These are phyloP conservation scores for Fraxinus sp. DNA, from an alignment of 305 asterid genomes.

Conservation along the genomic window DNA sequence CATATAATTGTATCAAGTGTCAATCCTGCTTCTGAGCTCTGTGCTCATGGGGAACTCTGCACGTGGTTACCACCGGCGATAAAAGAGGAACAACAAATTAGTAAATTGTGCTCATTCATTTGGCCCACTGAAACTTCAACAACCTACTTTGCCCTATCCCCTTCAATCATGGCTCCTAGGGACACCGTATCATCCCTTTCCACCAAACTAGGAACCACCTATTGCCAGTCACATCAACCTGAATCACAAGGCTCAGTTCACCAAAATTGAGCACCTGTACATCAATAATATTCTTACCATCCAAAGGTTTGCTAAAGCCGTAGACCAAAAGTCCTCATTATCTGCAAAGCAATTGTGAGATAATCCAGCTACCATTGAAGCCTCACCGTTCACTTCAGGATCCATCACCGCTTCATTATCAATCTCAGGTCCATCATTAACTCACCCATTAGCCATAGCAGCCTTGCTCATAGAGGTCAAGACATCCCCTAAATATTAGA, in stretches of 20 bases:
- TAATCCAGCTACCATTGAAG: neutral
- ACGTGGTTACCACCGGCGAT: neutral
- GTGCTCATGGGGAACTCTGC: neutral
- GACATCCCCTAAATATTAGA: neutral
- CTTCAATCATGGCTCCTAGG: neutral
- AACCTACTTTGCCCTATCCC: neutral
- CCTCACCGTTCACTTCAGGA: neutral
- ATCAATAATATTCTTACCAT: neutral
- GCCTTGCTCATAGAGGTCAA: neutral
- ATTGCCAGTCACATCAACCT: neutral
- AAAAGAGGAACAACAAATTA: neutral
- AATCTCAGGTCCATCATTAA: neutral
- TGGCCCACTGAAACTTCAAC: neutral
- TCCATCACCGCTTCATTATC: neutral
- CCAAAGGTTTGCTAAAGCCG: neutral
- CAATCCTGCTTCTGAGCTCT: neutral
- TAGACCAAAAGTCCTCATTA: neutral
- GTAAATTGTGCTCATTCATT: neutral
- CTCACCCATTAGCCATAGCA: neutral
- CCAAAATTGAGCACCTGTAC: neutral
- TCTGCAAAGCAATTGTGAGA: neutral
- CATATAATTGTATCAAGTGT: neutral
- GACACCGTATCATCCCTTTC: neutral
- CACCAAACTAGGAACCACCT: neutral
- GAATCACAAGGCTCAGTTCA: neutral